Conservation (phyloP, 371 early-diverging fungal species). For the Zopfochytrium polystomum region DNA sequence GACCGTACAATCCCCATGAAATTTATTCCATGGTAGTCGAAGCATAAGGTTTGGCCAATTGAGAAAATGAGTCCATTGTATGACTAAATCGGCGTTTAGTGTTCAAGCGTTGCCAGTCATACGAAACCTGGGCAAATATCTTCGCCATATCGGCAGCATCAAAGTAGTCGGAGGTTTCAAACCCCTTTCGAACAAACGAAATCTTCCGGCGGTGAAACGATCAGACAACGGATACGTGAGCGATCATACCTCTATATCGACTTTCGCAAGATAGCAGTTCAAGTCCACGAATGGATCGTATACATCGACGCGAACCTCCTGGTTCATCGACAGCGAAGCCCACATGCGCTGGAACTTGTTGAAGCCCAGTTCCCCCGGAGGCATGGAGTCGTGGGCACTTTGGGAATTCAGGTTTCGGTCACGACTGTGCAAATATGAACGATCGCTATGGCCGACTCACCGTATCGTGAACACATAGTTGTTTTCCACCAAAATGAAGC, state of each 20-base stretch:
- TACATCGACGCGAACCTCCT: conserved; percentile 76
- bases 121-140: conserved; percentile 57
- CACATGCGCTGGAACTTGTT: conserved; percentile 78
- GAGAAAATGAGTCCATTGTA: conserved; percentile 78
- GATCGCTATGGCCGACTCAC: conserved; percentile 39
- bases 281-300: conserved; percentile 65
- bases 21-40: conserved; percentile 80
- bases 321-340: conserved; percentile 78
- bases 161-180: conserved; percentile 58
- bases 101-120: neutral
- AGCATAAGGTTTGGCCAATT: conserved; percentile 60
- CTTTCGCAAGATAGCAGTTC: conserved; percentile 63
- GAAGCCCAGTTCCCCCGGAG: conserved; percentile 70
- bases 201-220: conserved; percentile 44
- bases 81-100: conserved; percentile 14
- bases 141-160: conserved; percentile 71
- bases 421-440: conserved; percentile 5
- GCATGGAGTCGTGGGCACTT: conserved; percentile 58
- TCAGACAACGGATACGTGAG: neutral
- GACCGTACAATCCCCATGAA: conserved; percentile 57
- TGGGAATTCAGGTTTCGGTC: neutral
- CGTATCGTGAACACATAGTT: conserved; percentile 73
- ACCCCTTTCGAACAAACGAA: conserved; percentile 55
- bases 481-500: conserved; percentile 73
- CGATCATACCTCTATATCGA: conserved; percentile 66